Base-by-base conservation (phyloP, 495 filamentous ascomycete species). In the Xylaria sp. region DNA sequence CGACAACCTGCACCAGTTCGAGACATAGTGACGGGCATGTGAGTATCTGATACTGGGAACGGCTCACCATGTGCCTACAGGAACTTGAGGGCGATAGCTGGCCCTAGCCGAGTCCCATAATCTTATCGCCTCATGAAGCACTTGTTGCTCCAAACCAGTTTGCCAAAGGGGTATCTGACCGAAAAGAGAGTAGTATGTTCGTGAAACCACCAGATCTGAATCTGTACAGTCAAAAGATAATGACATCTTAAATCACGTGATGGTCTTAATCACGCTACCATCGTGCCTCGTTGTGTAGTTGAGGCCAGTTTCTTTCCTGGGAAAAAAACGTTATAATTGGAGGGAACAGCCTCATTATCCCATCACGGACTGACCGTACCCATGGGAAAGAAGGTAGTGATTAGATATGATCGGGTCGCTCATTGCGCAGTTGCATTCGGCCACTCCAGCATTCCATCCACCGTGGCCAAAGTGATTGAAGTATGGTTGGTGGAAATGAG, bases 371-470 rank as follows among this genome's bases (percentile, higher is more conserved):
- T 92, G 92, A 24, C 89, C 80, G 73, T 89, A 93, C 57, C 83
- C 82, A 61, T 85, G 85, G 59, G 85, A 82, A 76, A 41, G 59
- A 77, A 41, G 59, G 59, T 62, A 43, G 21, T 87, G 87, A 75
- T 3, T 37, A 93, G 89, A 76, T 94, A 93, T 21, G 87, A 80
- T 40, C 17, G 57, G 57, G 17, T 59, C 57, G 83, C 80, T 79
- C 93, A 95, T 66, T 89, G 87, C 59, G 82, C 77, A 96, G 69
- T 83, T 85, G 77, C 92, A 96, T 24, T 90, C 92, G 37, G 86
- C 85, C 57, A 86, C 86, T 48, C 83, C 85, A 70, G 87, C 86
- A 69, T 87, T 83, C 88, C 90, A 91, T 37, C 84, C 82, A 77
- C 80, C 84, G 62, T 88, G 87, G 29, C 85, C 83, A 68, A 90